Evolutionary conservation across 179 eudicot genomes (phyloP).

Genomic region (Carnegiea gigantea): DNA sequence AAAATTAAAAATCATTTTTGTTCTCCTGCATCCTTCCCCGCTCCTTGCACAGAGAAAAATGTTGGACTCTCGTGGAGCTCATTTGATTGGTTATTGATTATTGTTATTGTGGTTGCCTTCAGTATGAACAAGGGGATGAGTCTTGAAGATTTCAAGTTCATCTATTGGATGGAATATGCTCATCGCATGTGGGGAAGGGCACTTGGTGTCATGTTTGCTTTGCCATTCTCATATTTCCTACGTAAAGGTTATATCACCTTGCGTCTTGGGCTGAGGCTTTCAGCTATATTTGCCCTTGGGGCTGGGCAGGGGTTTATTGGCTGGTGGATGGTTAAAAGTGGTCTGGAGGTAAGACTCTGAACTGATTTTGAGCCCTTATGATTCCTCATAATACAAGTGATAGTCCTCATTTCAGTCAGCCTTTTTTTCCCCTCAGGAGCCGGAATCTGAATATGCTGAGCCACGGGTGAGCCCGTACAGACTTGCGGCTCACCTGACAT

Average conservation of each 20-base stretch:
- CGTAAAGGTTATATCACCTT: conserved; percentile 79
- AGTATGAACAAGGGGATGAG: conserved; percentile 88
- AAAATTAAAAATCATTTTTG: no score
- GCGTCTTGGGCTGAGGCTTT: conserved; percentile 72
- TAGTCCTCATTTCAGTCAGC: background rate
- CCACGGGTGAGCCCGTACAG: conserved; percentile 97
- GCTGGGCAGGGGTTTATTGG: conserved; percentile 95
- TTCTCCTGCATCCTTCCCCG: no score
- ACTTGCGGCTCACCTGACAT: conserved; percentile 90
- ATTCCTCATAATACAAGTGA: background rate
- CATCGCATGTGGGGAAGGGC: conserved; percentile 99
- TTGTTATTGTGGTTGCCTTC: conserved; percentile 21
- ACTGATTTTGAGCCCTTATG: background rate
- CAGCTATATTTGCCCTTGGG: conserved; percentile 84
- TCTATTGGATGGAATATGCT: conserved; percentile 98
- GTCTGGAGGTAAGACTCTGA: conserved; percentile 64
- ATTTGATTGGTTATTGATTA: conserved; percentile 12
- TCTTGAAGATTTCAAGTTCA: conserved; percentile 88
- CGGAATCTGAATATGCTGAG: conserved; percentile 66
- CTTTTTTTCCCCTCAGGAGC: conserved; percentile 50
- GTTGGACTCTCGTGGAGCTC: background rate
- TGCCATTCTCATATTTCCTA: conserved; percentile 87
- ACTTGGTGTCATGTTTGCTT: conserved; percentile 86
- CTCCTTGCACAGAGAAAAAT: background rate
- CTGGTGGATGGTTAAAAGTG: conserved; percentile 99